Evolutionary conservation across 23 red algal species (phyloP), one percentile per base, ranked within the genome.

Genomic region (Gracilariopsis chorda): DNA sequence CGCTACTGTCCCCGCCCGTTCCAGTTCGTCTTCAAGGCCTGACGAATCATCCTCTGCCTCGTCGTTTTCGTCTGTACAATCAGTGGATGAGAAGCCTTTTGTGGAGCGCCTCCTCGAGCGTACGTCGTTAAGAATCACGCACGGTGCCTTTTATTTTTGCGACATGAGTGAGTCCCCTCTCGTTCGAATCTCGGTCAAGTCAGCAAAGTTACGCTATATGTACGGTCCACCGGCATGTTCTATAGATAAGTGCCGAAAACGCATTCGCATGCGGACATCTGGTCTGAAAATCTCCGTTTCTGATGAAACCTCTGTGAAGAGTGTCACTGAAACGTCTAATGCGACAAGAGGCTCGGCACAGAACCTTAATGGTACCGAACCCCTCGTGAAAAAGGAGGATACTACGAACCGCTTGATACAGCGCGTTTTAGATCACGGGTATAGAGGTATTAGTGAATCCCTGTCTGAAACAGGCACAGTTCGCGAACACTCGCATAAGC

Each of bases 91-190:
- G 23, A 89, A 89, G 85, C 85, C 85, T 3, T 78, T 89, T 43
- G 37, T 76, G 7, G 61, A 89, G 12, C 68, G 51, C 25, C 25
- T 89, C 11, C 51, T 89, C 24, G 85, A 89, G 35, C 69, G 76
- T 32, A 57, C 65, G 8, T 89, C 85, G 24, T 36, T 89, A 48
- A 43, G 85, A 23, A 68, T 89, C 28, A 89, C 69, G 21, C 35
- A 42, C 35, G 85, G 85, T n/a, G 85, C 85, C 7, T 89, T 89
- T 46, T 89, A 89, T 41, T 77, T 89, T 25, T 89, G 85, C 27
- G 85, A 89, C 62, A 89, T 89, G 85, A 69, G 68, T 36, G 48
- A 89, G 24, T 89, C 85, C 20, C 85, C 85, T 33, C 51, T 89
- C 24, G 68, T 89, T 77, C 85, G 85, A 7, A 35, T 89, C 32